Conservation (phyloP, 1,284 basidiomycete species). For the Ganoderma boninense region DNA sequence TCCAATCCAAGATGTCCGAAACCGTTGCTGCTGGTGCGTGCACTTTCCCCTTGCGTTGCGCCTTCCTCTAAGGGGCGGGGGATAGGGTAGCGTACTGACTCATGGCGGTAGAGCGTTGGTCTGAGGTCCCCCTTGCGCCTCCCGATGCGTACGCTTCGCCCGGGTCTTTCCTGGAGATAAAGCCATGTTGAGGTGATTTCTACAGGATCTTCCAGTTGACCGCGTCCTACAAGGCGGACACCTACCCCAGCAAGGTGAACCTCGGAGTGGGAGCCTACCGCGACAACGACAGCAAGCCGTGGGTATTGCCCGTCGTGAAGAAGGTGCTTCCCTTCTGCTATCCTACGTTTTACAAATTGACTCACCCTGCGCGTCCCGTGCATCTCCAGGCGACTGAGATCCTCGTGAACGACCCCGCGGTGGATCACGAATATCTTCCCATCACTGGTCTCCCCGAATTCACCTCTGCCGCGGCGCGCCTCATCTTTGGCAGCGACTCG, state of each 20-base stretch:
- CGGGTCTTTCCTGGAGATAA: not conserved
- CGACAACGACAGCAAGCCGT: slow-evolving; percentile 86
- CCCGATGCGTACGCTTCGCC: slow-evolving; percentile 63
- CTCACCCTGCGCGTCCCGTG: slow-evolving; percentile 13
- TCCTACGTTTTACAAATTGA: not conserved
- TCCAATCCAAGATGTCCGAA: slow-evolving; percentile 36
- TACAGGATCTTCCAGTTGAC: slow-evolving; percentile 92
- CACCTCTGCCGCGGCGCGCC: slow-evolving; percentile 79
- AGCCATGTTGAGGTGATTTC: slow-evolving; percentile 12
- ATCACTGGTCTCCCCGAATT: slow-evolving; percentile 91
- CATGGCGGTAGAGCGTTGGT: slow-evolving; percentile 66
- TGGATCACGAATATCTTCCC: slow-evolving; percentile 95
- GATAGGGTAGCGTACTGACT: slow-evolving; percentile 24
- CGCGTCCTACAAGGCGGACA: slow-evolving; percentile 87
- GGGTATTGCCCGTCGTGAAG: slow-evolving; percentile 92
- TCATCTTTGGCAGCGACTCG: slow-evolving; percentile 84
- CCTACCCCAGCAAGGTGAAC: slow-evolving; percentile 87
- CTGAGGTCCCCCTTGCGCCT: slow-evolving; percentile 79
- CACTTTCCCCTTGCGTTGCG: slow-evolving; percentile 1
- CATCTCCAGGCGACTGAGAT: slow-evolving; percentile 74
- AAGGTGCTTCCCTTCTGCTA: slow-evolving; percentile 61
- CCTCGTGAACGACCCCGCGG: slow-evolving; percentile 72
- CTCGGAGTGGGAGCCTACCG: slow-evolving; percentile 92
- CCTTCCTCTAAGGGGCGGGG: slow-evolving; percentile 18
- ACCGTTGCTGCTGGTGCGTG: slow-evolving; percentile 54